Evolutionary conservation across 371 early-diverging fungal genomes (phyloP).

Genomic region (Mucor racemosus): DNA sequence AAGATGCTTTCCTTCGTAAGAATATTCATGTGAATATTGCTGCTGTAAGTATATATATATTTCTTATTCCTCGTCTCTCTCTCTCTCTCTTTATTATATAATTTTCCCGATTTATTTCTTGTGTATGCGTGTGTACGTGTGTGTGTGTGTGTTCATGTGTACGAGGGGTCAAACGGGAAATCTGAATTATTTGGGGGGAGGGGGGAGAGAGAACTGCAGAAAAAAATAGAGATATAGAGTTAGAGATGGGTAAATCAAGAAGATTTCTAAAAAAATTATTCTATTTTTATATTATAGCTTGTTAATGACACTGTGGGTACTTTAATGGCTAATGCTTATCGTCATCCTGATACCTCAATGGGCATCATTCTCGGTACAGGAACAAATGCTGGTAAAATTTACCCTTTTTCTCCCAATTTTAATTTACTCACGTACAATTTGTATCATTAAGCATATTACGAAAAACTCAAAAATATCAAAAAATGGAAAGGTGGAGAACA

Average conservation of each 20-base stretch:
- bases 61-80: conserved; percentile 1
- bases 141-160: background rate
- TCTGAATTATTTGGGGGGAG: background rate
- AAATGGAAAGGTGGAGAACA: conserved; percentile 60
- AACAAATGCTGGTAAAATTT: conserved; percentile 72
- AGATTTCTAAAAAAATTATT: background rate
- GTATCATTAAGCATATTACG: conserved; percentile 70
- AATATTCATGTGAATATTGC: conserved; percentile 74
- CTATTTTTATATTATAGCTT: conserved; percentile 39
- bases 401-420: background rate
- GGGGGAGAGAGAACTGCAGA: background rate
- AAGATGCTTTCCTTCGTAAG: conserved; percentile 82
- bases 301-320: conserved; percentile 98
- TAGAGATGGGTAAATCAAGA: too few species aligned
- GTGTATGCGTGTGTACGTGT: background rate
- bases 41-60: conserved; percentile 52
- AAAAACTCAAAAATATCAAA: conserved; percentile 66
- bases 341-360: conserved; percentile 75
- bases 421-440: background rate
- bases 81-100: background rate
- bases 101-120: background rate
- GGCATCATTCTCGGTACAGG: conserved; percentile 97
- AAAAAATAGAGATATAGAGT: background rate
- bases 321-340: conserved; percentile 85
- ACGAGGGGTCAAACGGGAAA: conserved; percentile 2